Percentiles rank a stretch among this genome's conserved stretches.
Evolutionary conservation across 257 asterid genomes (phyloP).

Genomic region (Nicotiana attenuata): DNA sequence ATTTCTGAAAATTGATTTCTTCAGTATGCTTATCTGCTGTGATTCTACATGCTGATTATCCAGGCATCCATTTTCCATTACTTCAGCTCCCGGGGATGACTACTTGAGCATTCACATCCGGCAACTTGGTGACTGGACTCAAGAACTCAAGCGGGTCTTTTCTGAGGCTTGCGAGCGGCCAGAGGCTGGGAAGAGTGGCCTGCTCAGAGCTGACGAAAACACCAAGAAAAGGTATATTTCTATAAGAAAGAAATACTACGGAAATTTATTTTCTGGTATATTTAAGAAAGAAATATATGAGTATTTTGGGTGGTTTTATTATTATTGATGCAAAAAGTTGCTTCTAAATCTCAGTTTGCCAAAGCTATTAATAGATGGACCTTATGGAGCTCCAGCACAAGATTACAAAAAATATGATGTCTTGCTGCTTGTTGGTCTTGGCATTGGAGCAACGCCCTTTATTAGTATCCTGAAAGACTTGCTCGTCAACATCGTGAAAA

Average conservation of each 20-base stretch:
- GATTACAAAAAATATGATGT: conserved; percentile 79
- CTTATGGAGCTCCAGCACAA: conserved; percentile 99
- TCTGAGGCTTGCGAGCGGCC: conserved; percentile 85
- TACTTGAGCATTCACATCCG: conserved; percentile 92
- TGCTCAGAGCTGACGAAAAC: conserved; percentile 85
- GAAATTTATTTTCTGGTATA: background rate
- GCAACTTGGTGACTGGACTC: conserved; percentile 96
- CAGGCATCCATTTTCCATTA: conserved; percentile 98
- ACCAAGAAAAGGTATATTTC: conserved; percentile 56
- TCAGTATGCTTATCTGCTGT: background rate
- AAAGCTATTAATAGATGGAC: conserved; percentile 88
- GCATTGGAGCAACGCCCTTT: conserved; percentile 95
- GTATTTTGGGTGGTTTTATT: background rate
- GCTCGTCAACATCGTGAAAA: conserved; percentile 66
- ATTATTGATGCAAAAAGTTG: conserved; percentile 10
- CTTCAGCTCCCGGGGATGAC: conserved; percentile 93
- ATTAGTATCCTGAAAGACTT: conserved; percentile 88
- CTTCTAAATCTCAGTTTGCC: conserved; percentile 66
- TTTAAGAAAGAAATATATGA: conserved; percentile 3
- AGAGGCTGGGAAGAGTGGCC: conserved; percentile 71
- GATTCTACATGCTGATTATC: conserved; percentile 5
- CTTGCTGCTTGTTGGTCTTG: conserved; percentile 88
- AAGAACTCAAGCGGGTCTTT: conserved; percentile 78
- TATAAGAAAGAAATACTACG: background rate
- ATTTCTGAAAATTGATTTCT: too few species aligned